Conservation (phyloP, 2,329 filamentous ascomycete genomes). For the Colletotrichum tofieldiae region DNA sequence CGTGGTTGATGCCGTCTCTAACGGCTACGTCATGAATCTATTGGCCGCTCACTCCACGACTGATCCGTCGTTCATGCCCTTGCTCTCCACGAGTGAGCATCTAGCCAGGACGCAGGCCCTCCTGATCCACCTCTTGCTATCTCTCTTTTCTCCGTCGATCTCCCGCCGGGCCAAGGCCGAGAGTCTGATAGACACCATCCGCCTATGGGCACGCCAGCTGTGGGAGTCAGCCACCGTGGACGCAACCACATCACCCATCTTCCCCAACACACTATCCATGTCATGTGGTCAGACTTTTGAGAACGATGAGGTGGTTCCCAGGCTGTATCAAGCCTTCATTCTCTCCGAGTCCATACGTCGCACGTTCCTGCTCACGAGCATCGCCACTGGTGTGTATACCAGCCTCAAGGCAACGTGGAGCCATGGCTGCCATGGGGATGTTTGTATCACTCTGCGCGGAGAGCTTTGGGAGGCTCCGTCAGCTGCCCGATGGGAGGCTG, state of each 20-base stretch:
- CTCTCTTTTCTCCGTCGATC: slow-evolving; percentile 27
- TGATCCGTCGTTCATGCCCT: background rate
- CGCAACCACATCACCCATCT: slow-evolving; percentile 7
- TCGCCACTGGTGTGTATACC: slow-evolving; percentile 34
- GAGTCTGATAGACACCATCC: slow-evolving; percentile 22
- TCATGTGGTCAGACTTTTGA: background rate
- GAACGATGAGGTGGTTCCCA: slow-evolving; percentile 6
- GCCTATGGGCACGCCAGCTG: slow-evolving; percentile 27
- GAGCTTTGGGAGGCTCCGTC: slow-evolving; percentile 34
- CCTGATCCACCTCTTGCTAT: slow-evolving; percentile 35
- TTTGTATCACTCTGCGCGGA: slow-evolving; percentile 28
- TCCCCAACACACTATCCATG: slow-evolving; percentile 1
- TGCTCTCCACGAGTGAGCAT: slow-evolving; percentile 31
- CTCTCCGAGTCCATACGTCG: slow-evolving; percentile 39
- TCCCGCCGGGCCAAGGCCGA: slow-evolving; percentile 35
- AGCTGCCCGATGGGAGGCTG: slow-evolving; percentile 29
- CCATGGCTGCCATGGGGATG: slow-evolving; percentile 22
- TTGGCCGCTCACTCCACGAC: slow-evolving; percentile 16
- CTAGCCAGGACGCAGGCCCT: slow-evolving; percentile 39
- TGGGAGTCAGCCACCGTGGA: slow-evolving; percentile 27
- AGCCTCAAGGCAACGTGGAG: slow-evolving; percentile 30
- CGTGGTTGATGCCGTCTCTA: slow-evolving; percentile 21
- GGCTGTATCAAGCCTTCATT: slow-evolving; percentile 30
- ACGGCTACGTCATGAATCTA: slow-evolving; percentile 14
- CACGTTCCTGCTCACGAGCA: slow-evolving; percentile 32